Base-by-base conservation (phyloP, 75 land plant species). In the Adiantum capillusveneris region DNA sequence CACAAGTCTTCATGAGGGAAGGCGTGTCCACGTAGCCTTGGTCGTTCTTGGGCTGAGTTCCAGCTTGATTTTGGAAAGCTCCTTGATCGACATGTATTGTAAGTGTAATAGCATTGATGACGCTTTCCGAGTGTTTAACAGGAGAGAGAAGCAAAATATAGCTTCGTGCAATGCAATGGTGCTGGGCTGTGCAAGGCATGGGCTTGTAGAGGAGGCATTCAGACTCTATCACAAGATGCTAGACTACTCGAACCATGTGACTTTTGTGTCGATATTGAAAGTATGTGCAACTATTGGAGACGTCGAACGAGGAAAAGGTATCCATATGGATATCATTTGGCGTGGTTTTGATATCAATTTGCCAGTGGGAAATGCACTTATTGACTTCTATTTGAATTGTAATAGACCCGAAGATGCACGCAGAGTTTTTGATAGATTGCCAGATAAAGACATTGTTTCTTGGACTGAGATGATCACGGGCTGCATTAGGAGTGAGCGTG, bases 391-490 rank as follows among this genome's bases (percentile, higher is more conserved):
- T 44, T 24, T 53, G 28, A 72, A 68, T 26, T 53, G 54, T 31
- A 65, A 73, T 12, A 70, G 44, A 18, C 62, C 65, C 36, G 52
- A 58, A 39, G 71, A 76, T 44, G 82, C 79, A 13, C 67, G 60
- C 5, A 29, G 64, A 14, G 24, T 79, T 5, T 79, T 79, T 52
- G 55, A 66, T 19, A 65, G 71, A 29, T 63, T 79, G 71, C 64
- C 68, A 11, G 55, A 29, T 36, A 59, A 67, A 59, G 73, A 79
- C 63, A 70, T 62, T 22, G 67, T 79, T 26, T 67, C 78, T 55
- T 79, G 82, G 82, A 75, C 75, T 64, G 58, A 60, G 41, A 64
- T 75, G 70, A 75, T 79, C 25, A 53, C 71, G 1, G 72, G 82
- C 11, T 75, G 65, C 31, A 44, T 53, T 60, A 73, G 75, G 31